These are phyloP conservation scores for Suillus lakei DNA, from an alignment of 768 basidiomycete genomes.

Conservation along the genomic window DNA sequence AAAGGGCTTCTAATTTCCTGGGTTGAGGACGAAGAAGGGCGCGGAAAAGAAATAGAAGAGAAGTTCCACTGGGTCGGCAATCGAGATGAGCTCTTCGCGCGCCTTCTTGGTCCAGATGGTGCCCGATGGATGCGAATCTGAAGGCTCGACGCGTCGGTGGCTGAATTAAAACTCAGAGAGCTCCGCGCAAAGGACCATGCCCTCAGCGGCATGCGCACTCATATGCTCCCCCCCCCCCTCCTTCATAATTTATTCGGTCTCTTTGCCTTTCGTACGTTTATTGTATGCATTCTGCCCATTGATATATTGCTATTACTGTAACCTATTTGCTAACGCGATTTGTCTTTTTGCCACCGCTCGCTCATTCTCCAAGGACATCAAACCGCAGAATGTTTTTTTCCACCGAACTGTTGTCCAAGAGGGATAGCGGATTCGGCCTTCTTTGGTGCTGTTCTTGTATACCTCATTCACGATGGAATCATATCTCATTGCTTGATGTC, in stretches of 20 bases:
- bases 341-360: background rate
- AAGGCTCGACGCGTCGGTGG: conserved; percentile 18
- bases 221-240: conserved; percentile 10
- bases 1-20: conserved; percentile 58
- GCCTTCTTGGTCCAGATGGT: conserved; percentile 58
- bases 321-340: conserved; percentile 6
- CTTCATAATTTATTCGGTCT: conserved; percentile 7
- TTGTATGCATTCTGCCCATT: conserved; percentile 1
- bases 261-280: conserved; percentile 7
- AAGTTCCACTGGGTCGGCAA: conserved; percentile 63
- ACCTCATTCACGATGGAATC: background rate
- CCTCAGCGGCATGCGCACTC: background rate
- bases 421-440: conserved; percentile 90
- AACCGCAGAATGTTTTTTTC: conserved; percentile 78
- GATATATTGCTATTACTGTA: conserved; percentile 11
- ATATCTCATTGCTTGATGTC: conserved; percentile 1
- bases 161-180: conserved; percentile 14
- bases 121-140: conserved; percentile 54
- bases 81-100: conserved; percentile 69
- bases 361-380: conserved; percentile 2
- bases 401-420: conserved; percentile 74
- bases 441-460: conserved; percentile 60
- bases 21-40: conserved; percentile 34
- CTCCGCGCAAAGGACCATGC: conserved; percentile 7
- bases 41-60: conserved; percentile 49